Base-by-base conservation (phyloP, 2,329 filamentous ascomycete species). In the Penicillium sp. region DNA sequence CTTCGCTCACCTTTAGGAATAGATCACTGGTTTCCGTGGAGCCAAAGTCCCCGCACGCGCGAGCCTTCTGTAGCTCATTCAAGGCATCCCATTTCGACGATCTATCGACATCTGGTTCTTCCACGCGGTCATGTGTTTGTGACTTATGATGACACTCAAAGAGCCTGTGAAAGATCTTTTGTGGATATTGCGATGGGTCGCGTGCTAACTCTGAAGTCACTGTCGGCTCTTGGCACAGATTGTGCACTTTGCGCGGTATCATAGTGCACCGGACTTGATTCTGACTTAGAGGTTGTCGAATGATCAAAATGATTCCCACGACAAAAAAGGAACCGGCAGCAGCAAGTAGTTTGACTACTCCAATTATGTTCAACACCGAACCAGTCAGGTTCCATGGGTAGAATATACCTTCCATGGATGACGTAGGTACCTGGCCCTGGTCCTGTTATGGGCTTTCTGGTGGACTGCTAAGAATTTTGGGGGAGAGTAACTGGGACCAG, bases 31-130 rank as follows among this genome's bases (percentile, higher is more conserved):
- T 89, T 47, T 77, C 70, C 1, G 79, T 78, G 0, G 78, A 67
- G 0, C 86, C 87, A 83, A 88, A 92, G 48, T 81, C 84, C 2
- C 88, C 88, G 66, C 87, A 90, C 51, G 78, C 66, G 7, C 74
- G 72, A 1, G 85, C 85, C 41, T 74, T 78, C 36, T 82, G 70
- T 26, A 88, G 66, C 29, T 81, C 79, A 44, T 80, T 76, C 2
- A 68, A 49, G 53, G 65, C 18, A 51, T 63, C 38, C 52, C 53
- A 36, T 27, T 51, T 30, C 4, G 58, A 49, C 13, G 59, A 62
- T 14, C 63, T 47, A 27, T 60, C 49, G 46, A 65, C 62, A 3
- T 64, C 58, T 42, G 67, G 60, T 16, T 64, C 58, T 51, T 70
- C 53, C 32, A 63, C 56, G 11, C 65, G 55, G 14, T 35, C 38